Percentiles rank a stretch among this genome's conserved stretches.
phyloP scores from a whole-genome alignment of 2,329 filamentous ascomycete genomes.

The Pseudogymnoascus sp. region DNA sequence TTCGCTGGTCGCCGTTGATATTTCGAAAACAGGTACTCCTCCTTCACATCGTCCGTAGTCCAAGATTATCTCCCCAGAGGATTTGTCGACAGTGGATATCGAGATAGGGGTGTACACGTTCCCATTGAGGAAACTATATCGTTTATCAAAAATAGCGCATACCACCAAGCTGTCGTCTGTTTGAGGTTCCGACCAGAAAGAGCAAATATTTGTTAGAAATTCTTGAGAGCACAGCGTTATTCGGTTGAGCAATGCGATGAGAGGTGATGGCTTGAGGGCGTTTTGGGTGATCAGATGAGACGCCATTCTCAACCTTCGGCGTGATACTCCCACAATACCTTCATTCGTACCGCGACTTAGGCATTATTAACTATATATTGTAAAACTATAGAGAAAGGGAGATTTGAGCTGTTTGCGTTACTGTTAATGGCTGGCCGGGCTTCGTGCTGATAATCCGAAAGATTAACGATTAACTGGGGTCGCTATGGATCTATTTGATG shows the following conservation, averaged over 20 bases:
- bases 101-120: not conserved
- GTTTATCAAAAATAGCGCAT: not conserved
- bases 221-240: not conserved
- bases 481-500: not conserved
- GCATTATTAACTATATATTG: not conserved
- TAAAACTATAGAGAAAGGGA: not conserved
- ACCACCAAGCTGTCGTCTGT: not conserved
- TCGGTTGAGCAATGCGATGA: not conserved
- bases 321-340: not conserved
- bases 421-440: not conserved
- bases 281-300: not conserved
- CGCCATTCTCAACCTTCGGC: not conserved
- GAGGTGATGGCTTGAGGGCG: not conserved
- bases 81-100: not conserved
- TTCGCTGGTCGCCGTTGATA: constrained; percentile 12
- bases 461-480: not conserved
- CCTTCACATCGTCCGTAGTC: constrained; percentile 19
- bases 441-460: not conserved
- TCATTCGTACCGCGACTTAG: not conserved
- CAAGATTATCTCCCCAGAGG: constrained; percentile 15
- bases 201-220: not conserved
- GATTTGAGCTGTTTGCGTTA: not conserved
- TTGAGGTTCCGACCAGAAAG: not conserved
- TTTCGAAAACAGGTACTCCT: constrained; percentile 19
- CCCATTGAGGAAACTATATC: not conserved